Base-by-base conservation (phyloP, 2,329 filamentous ascomycete species). In the Fusarium gaditjirri region DNA sequence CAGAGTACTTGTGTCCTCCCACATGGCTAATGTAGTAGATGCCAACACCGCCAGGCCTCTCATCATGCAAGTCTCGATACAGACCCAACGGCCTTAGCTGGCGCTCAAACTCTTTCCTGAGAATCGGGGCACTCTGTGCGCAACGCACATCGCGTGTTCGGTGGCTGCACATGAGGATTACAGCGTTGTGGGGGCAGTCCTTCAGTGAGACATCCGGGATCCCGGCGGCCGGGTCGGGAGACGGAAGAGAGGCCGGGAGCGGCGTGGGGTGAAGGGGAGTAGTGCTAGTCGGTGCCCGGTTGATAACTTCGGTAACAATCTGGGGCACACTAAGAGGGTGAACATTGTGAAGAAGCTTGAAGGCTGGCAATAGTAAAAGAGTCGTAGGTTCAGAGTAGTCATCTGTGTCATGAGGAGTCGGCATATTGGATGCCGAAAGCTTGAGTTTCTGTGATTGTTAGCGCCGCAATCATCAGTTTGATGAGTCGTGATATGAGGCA, bases 11-110 rank as follows among this genome's bases (percentile, higher is more conserved):
- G 85, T 99, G 96, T 1, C 96, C 96, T 33, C 96, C 96, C 6
- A 98, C 94, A 79, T 99, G 96, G 74, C 91, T 95, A 78, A 98
- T 97, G 80, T 98, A 98, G 83, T 97, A 97, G 72, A 99, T 93
- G 1, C 94, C 95, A 10, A 98, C 95, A 17, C 96, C 96, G 16
- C 95, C 95, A 0, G 95, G 94, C 64, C 96, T 85, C 80, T 94
- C 91, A 80, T 99, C 96, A 78, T 97, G 90, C 50, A 96, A 83
- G 79, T 98, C 95, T 35, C 96, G 91, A 81, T 92, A 95, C 25
- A 99, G 84, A 0, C 94, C 95, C 17, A 97, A 85, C 3, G 93
- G 93, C 1, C 94, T 91, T 39, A 98, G 87, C 80, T 98, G 94
- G 3, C 95, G 89, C 84, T 97, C 94, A 60, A 99, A 89, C 83